These are phyloP conservation scores for Xylariaceae sp. DNA, from an alignment of 2,329 filamentous ascomycete species.

Conservation along the genomic window DNA sequence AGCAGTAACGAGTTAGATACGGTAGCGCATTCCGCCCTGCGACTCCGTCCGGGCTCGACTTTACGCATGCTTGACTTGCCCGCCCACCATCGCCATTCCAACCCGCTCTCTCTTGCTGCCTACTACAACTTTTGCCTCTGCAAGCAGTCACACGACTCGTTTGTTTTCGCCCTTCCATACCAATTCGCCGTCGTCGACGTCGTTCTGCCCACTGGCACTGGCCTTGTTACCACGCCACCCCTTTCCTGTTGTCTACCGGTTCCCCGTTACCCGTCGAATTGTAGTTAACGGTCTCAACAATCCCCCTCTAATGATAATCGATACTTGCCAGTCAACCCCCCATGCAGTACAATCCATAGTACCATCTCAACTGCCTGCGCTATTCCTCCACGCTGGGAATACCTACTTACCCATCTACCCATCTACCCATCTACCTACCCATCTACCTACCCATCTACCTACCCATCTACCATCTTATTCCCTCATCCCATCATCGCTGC, in stretches of 20 bases:
- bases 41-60: neutral
- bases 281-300: neutral
- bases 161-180: conserved; percentile 14
- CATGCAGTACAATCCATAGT: conserved; percentile 7
- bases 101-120: neutral
- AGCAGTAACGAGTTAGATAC: too few relatives aligned
- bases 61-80: neutral
- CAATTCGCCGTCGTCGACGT: conserved; percentile 24
- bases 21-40: too few relatives aligned
- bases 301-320: conserved; percentile 11
- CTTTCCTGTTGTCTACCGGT: neutral
- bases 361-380: neutral
- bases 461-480: neutral
- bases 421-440: neutral
- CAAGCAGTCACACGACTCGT: conserved; percentile 2
- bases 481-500: conserved; percentile 15
- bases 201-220: conserved; percentile 13
- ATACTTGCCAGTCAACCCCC: conserved; percentile 2
- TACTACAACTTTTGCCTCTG: neutral
- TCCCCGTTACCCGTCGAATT: neutral
- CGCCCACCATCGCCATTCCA: conserved; percentile 15
- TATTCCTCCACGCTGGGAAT: neutral
- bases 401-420: neutral
- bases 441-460: neutral
- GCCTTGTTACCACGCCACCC: conserved; percentile 8